A percentile compares a stretch with the other conserved stretches of the same genome.
These are phyloP conservation scores for Paecilomyces fulvus DNA, from an alignment of 2,329 filamentous ascomycete genomes.

Conservation along the genomic window DNA sequence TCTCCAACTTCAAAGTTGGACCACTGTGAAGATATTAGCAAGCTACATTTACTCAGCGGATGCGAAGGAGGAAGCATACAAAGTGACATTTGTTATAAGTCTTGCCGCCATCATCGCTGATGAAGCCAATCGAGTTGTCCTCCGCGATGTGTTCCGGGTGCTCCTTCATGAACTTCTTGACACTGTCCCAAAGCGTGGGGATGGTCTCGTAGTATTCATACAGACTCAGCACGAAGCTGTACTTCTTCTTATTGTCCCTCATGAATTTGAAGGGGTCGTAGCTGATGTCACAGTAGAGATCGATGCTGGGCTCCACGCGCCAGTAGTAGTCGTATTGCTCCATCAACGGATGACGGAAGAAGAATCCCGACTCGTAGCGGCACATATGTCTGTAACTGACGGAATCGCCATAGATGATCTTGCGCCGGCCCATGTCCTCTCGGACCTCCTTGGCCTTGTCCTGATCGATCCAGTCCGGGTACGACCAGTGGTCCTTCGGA, in stretches of 20 bases:
- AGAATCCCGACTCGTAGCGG: constrained; percentile 97
- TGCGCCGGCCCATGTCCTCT: constrained; percentile 84
- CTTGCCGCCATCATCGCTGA: constrained; percentile 84
- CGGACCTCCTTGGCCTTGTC: constrained; percentile 84
- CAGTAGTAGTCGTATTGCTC: constrained; percentile 98
- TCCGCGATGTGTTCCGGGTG: constrained; percentile 80
- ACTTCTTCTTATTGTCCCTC: constrained; percentile 95
- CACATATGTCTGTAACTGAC: constrained; percentile 99
- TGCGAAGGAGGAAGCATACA: constrained; percentile 45
- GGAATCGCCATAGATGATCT: constrained; percentile 98
- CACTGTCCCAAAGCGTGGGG: constrained; percentile 88
- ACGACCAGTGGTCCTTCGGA: constrained; percentile 90
- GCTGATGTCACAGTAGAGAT: constrained; percentile 91
- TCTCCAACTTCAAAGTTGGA: constrained; percentile 98
- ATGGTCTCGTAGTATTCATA: constrained; percentile 98
- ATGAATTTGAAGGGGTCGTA: constrained; percentile 97
- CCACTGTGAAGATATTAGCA: constrained; percentile 53
- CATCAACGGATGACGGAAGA: constrained; percentile 93
- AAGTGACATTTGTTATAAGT: constrained; percentile 98
- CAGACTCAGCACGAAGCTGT: constrained; percentile 89
- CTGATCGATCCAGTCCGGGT: constrained; percentile 90
- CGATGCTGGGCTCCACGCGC: constrained; percentile 94
- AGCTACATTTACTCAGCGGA: neutral
- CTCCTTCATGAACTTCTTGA: constrained; percentile 86
- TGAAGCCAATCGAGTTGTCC: constrained; percentile 80